phyloP scores from a whole-genome alignment of 2,329 filamentous ascomycete genomes.

The Cordyceps cicadae region DNA sequence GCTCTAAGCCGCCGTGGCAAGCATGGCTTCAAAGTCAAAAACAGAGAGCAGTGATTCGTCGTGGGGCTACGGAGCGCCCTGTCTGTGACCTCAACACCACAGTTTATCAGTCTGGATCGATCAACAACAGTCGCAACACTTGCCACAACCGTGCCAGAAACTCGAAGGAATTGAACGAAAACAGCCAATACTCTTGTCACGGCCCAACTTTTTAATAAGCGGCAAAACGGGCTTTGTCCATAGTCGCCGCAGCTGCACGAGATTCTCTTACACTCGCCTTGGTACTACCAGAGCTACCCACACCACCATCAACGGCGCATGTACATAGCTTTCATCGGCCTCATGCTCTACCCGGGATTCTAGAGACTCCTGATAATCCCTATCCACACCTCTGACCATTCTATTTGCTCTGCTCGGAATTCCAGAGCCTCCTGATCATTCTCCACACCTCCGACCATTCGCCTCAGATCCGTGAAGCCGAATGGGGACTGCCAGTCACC shows the following conservation, averaged over 20 bases:
- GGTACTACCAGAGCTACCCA: neutral
- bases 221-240: neutral
- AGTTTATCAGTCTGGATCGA: neutral
- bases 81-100: neutral
- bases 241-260: neutral
- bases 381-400: neutral
- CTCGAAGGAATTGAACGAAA: neutral
- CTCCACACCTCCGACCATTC: neutral
- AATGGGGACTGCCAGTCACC: neutral
- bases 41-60: neutral
- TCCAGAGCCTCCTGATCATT: neutral
- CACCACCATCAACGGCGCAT: neutral
- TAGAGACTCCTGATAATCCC: neutral
- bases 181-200: neutral
- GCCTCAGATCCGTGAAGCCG: neutral
- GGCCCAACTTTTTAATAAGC: neutral
- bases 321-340: no score
- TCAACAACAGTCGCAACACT: neutral
- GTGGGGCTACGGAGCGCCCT: no score
- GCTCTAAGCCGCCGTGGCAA: neutral
- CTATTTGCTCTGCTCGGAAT: neutral
- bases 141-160: neutral
- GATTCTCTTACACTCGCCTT: neutral
- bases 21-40: conserved; percentile 1
- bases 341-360: neutral